These are phyloP conservation scores for Arachis monticola DNA, from an alignment of 331 rosid genomes.

Conservation along the genomic window DNA sequence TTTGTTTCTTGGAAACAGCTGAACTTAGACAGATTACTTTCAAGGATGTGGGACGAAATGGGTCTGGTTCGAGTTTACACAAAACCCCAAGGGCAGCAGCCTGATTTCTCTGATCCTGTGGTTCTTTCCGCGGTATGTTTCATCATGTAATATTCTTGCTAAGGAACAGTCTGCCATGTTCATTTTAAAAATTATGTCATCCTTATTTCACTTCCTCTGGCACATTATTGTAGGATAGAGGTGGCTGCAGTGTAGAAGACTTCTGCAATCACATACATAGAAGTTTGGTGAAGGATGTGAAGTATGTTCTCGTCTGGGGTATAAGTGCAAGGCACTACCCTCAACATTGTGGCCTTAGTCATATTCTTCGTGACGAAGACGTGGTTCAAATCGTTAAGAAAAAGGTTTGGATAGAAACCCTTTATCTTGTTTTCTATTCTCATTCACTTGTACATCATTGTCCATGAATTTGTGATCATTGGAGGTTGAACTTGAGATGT, in stretches of 20 bases:
- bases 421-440: slow-evolving; percentile 23
- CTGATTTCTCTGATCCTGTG: slow-evolving; percentile 86
- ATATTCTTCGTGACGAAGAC: slow-evolving; percentile 80
- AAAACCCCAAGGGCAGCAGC: slow-evolving; percentile 99
- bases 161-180: slow-evolving; percentile 21
- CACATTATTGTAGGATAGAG: slow-evolving; percentile 76
- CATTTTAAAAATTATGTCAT: background rate
- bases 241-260: slow-evolving; percentile 95
- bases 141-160: slow-evolving; percentile 23
- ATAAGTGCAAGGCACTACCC: slow-evolving; percentile 94
- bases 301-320: slow-evolving; percentile 97
- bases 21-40: slow-evolving; percentile 87
- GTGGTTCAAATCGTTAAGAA: slow-evolving; percentile 98
- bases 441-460: slow-evolving; percentile 8
- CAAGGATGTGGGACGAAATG: slow-evolving; percentile 98
- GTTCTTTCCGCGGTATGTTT: slow-evolving; percentile 91
- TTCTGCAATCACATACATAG: slow-evolving; percentile 98
- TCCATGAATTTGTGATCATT: slow-evolving; percentile 10
- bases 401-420: slow-evolving; percentile 60
- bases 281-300: slow-evolving; percentile 94
- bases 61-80: slow-evolving; percentile 93
- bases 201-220: slow-evolving; percentile 32
- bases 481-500: slow-evolving; percentile 27
- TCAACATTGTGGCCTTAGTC: slow-evolving; percentile 91
- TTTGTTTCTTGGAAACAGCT: slow-evolving; percentile 59